A percentile compares a stretch with the other conserved stretches of the same genome.
Evolutionary conservation across 345 rosid genomes (phyloP).

Genomic region (Streptanthus diversifolius): DNA sequence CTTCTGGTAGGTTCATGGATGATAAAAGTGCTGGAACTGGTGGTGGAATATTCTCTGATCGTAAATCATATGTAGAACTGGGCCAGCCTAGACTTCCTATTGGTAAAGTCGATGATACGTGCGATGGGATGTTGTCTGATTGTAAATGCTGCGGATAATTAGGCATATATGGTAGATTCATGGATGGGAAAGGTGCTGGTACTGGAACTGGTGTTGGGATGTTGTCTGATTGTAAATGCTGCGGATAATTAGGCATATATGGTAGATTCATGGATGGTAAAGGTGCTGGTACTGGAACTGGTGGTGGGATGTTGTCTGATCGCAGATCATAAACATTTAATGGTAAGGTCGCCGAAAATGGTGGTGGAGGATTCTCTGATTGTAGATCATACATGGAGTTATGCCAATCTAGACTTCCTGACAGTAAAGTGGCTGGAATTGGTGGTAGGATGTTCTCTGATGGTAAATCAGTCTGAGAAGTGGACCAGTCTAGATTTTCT

Average conservation of each 20-base stretch:
- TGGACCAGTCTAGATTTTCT: constrained; percentile 57
- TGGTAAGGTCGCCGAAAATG: background rate
- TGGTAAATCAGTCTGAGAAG: constrained; percentile 31
- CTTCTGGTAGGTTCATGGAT: constrained; percentile 50
- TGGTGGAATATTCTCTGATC: background rate
- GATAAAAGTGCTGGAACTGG: background rate
- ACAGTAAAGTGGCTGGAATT: constrained; percentile 42
- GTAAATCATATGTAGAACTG: too few relatives aligned
- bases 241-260: constrained; percentile 37
- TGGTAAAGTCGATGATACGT: constrained; percentile 41
- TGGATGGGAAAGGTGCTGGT: constrained; percentile 38
- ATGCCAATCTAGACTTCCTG: rapidly evolving
- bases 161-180: constrained; percentile 11
- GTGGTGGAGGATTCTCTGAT: background rate
- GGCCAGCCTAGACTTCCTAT: background rate
- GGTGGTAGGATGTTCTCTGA: background rate
- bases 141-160: constrained; percentile 31
- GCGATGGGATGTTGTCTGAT: background rate
- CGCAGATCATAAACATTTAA: constrained; percentile 9
- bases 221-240: background rate
- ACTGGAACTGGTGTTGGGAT: constrained; percentile 7
- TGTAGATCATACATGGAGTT: background rate
- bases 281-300: constrained; percentile 37
- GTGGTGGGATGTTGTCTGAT: background rate
- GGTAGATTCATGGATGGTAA: constrained; percentile 7